Base-by-base conservation (phyloP, 2,329 filamentous ascomycete species). In the Cladobotryum mycophilum region DNA sequence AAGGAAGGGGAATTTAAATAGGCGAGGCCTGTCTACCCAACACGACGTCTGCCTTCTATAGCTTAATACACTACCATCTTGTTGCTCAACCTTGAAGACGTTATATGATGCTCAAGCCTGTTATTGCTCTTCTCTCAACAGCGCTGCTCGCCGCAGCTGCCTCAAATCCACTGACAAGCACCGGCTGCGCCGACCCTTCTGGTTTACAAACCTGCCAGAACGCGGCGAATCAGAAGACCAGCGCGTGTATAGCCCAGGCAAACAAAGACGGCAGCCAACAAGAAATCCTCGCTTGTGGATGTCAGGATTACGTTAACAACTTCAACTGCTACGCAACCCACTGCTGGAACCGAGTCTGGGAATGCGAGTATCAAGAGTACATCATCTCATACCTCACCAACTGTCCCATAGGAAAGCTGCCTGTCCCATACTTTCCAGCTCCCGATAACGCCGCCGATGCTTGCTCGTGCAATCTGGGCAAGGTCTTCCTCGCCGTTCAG, bases 291-390 rank as follows among this genome's bases (percentile, higher is more conserved):
- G 57, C 51, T 6, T 64, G 62, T 30, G 57, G 56, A 1, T 65
- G 62, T 45, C 49, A 52, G 9, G 51, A 59, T 50, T 60, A 61
- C 42, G 53, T 55, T 30, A 51, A 57, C 20, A 60, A 57, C 40
- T 56, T 65, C 52, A 68, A 70, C 49, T 69, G 67, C 60, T 69
- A 69, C 60, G 62, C 66, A 2, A 55, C 64, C 22, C 57, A 58
- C 18, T 70, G 67, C 58, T 70, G 68, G 68, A 70, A 70, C 51
- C 60, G 64, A 51, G 66, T 68, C 44, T 70, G 64, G 55, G 66
- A 67, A 37, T 70, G 67, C 56, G 65, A 68, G 56, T 70, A 70
- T 49, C 67, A 70, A 54, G 57, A 64, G 36, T 68, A 67, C 56
- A 59, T 68, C 15, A 55, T 67, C 25, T 56, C 64, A 47, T 70